These are phyloP conservation scores for Phytophthora citricola DNA, from an alignment of 352 stramenopile genomes.

Conservation along the genomic window DNA sequence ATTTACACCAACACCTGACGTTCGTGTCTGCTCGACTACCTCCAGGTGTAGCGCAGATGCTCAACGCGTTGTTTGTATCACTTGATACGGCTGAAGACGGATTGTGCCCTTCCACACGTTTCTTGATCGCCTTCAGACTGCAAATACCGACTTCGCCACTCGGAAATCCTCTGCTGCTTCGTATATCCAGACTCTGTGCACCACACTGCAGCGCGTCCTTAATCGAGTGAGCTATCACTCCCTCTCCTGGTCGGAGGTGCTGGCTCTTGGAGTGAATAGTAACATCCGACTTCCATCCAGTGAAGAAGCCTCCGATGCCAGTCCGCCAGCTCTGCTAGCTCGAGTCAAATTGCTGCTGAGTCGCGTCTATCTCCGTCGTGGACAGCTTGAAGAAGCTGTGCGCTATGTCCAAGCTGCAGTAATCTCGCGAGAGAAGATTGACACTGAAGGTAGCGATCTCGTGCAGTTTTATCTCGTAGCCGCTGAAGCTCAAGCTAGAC, in stretches of 20 bases:
- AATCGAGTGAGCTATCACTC: constrained; percentile 37
- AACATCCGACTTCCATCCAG: constrained; percentile 24
- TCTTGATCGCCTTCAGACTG: constrained; percentile 36
- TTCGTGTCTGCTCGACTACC: constrained; percentile 37
- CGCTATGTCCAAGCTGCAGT: constrained; percentile 56
- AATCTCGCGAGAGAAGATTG: constrained; percentile 46
- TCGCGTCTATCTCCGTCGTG: constrained; percentile 58
- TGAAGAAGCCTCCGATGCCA: constrained; percentile 22
- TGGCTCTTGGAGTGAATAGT: constrained; percentile 20
- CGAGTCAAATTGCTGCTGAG: constrained; percentile 60
- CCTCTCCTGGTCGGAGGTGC: constrained; percentile 32
- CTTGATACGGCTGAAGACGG: constrained; percentile 52
- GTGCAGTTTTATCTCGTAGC: constrained; percentile 66
- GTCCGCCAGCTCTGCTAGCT: constrained; percentile 36
- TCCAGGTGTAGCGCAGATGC: constrained; percentile 18
- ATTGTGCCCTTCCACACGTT: constrained; percentile 52
- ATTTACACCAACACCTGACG: constrained; percentile 47
- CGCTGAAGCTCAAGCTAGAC: constrained; percentile 57
- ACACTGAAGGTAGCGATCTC: constrained; percentile 35
- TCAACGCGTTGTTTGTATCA: constrained; percentile 44
- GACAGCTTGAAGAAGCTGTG: constrained; percentile 65
- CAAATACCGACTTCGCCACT: constrained; percentile 26
- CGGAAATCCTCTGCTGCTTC: constrained; percentile 24
- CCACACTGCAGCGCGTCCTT: constrained; percentile 35
- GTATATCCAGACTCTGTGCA: constrained; percentile 38